phyloP scores from a whole-genome alignment of 75 land plant genomes.

The Pinus tabuliformis region DNA sequence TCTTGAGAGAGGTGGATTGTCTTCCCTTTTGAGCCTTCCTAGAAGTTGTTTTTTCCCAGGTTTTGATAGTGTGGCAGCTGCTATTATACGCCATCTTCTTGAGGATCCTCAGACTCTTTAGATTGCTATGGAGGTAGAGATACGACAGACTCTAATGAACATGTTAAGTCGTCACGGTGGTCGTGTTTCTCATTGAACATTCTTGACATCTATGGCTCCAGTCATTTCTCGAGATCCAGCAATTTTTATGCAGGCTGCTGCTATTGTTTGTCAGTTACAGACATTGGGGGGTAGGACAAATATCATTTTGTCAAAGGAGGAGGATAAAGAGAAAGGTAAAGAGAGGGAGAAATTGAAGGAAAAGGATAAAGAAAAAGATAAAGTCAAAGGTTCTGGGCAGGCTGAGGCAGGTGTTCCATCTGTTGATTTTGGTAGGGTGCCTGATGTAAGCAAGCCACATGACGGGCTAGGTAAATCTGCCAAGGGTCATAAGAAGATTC shows the following conservation, averaged over 20 bases:
- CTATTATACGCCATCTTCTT: constrained; percentile 86
- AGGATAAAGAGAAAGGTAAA: constrained; percentile 58
- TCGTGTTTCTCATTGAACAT: constrained; percentile 56
- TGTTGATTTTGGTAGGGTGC: constrained; percentile 29
- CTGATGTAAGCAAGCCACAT: constrained; percentile 44
- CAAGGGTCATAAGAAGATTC: constrained; percentile 69
- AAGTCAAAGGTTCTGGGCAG: constrained; percentile 25
- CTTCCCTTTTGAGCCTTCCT: constrained; percentile 75
- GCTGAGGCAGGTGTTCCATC: constrained; percentile 35
- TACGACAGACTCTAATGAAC: constrained; percentile 67
- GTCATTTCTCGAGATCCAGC: constrained; percentile 87
- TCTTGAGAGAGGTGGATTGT: constrained; percentile 83
- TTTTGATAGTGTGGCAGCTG: constrained; percentile 83
- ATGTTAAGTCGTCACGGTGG: constrained; percentile 47
- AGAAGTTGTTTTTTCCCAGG: constrained; percentile 74
- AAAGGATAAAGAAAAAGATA: constrained; percentile 37
- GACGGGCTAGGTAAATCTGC: constrained; percentile 54
- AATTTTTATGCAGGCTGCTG: constrained; percentile 85
- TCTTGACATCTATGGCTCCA: constrained; percentile 87
- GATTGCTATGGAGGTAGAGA: constrained; percentile 95
- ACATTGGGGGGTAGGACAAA: constrained; percentile 53
- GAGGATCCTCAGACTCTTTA: constrained; percentile 99
- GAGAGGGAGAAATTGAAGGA: constrained; percentile 31
- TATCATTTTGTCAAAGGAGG: constrained; percentile 81
- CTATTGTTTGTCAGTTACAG: constrained; percentile 80